A percentile compares a stretch with the other conserved stretches of the same genome.
Conservation (phyloP, 2,329 filamentous ascomycete species). For the Sarocladium brachiariae region DNA sequence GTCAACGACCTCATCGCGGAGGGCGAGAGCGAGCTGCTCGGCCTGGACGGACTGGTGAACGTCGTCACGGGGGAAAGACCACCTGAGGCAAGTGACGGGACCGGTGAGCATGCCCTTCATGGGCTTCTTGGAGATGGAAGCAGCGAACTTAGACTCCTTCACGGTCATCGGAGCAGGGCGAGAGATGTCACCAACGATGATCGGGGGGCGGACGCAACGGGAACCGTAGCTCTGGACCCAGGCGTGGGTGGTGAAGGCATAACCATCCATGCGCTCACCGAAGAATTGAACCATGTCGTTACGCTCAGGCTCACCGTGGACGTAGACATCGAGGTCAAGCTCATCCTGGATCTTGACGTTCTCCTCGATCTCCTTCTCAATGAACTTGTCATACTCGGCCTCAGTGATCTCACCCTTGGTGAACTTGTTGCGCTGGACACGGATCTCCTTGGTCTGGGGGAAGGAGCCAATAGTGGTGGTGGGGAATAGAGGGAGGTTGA, state of each 20-base stretch:
- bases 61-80: constrained; percentile 99
- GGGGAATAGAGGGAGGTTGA: constrained; percentile 93
- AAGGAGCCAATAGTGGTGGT: constrained; percentile 99
- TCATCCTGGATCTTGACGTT: constrained; percentile 97
- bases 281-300: constrained; percentile 99
- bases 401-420: constrained; percentile 96
- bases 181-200: constrained; percentile 97
- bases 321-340: constrained; percentile 92
- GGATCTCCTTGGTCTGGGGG: constrained; percentile 99
- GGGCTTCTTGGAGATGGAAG: constrained; percentile 92
- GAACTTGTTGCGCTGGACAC: constrained; percentile 93
- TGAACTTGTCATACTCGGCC: constrained; percentile 95
- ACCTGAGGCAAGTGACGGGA: constrained; percentile 96
- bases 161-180: constrained; percentile 97
- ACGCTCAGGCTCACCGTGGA: constrained; percentile 98
- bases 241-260: constrained; percentile 97
- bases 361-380: constrained; percentile 95
- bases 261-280: constrained; percentile 92
- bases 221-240: constrained; percentile 99
- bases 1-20: constrained; percentile 97
- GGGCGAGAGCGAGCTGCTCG: constrained; percentile 95
- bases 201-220: constrained; percentile 94
- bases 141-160: constrained; percentile 99
- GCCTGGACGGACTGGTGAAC: constrained; percentile 99
- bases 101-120: constrained; percentile 99